Conservation (phyloP, 192 early-diverging fungal genomes). For the Geranomyces michiganensis region DNA sequence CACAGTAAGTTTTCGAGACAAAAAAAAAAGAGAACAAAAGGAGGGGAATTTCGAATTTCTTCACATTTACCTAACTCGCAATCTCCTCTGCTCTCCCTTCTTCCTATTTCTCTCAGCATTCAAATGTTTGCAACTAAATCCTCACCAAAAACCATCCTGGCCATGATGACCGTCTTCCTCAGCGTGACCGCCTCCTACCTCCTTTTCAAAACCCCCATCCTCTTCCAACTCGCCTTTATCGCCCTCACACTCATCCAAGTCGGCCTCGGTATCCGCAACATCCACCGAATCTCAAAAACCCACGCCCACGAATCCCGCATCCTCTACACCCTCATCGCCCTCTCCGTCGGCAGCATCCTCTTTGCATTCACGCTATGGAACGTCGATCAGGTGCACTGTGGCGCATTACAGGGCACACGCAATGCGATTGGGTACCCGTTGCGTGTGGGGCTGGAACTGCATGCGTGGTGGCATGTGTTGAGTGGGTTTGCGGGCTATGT, state of each 20-base stretch:
- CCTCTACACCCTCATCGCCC: constrained; percentile 41
- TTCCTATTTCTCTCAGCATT: constrained; percentile 12
- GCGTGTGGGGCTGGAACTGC: constrained; percentile 44
- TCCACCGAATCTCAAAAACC: constrained; percentile 8
- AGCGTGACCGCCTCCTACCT: constrained; percentile 58
- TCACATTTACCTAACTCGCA: too few species aligned
- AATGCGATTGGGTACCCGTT: constrained; percentile 44
- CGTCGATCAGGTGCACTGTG: constrained; percentile 70
- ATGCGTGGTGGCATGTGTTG: constrained; percentile 45
- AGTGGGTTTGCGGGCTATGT: constrained; percentile 35
- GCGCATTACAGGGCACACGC: constrained; percentile 45
- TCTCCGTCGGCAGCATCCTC: constrained; percentile 15
- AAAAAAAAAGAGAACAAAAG: too few species aligned
- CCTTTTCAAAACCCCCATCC: constrained; percentile 67
- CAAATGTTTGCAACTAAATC: background rate
- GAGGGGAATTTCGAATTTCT: too few species aligned
- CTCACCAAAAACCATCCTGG: constrained; percentile 16
- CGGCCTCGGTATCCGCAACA: constrained; percentile 32
- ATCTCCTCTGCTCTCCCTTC: background rate
- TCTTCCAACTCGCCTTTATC: constrained; percentile 57
- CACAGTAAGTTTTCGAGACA: constrained; percentile 45
- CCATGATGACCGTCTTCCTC: constrained; percentile 36
- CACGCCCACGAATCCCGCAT: constrained; percentile 18
- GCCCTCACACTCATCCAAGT: constrained; percentile 13
- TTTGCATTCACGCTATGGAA: constrained; percentile 71